Percentiles rank a stretch among this genome's conserved stretches.
phyloP scores from a whole-genome alignment of 257 asterid genomes.

The Ocimum tenuiflorum region DNA sequence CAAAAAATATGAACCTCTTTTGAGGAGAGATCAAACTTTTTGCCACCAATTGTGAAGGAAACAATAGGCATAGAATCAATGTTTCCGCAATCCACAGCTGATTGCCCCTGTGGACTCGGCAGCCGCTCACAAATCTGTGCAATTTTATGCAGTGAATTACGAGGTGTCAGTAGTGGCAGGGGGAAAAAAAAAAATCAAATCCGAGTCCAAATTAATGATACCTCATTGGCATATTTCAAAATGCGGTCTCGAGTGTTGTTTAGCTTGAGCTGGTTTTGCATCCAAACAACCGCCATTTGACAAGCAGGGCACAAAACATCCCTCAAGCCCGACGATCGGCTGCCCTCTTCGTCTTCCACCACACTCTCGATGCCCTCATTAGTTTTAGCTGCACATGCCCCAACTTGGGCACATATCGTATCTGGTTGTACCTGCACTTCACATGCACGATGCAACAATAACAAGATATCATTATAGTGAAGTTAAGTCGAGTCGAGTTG shows the following conservation, averaged over 20 bases:
- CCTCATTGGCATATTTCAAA: constrained; percentile 56
- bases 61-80: constrained; percentile 65
- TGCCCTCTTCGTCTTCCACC: constrained; percentile 29
- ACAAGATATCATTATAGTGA: too few relatives aligned
- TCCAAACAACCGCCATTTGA: constrained; percentile 68
- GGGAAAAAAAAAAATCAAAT: too few relatives aligned
- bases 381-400: constrained; percentile 62
- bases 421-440: constrained; percentile 45
- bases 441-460: too few relatives aligned
- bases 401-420: constrained; percentile 67
- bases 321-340: constrained; percentile 27
- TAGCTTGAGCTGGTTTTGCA: constrained; percentile 50
- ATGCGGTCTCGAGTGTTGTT: constrained; percentile 51
- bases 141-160: background rate
- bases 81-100: constrained; percentile 61
- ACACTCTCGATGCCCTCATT: constrained; percentile 57
- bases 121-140: constrained; percentile 73
- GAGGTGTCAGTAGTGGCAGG: background rate
- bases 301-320: constrained; percentile 61
- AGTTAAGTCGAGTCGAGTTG: background rate
- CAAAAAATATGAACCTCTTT: constrained; percentile 47
- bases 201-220: constrained; percentile 23
- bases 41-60: constrained; percentile 78
- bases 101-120: constrained; percentile 75
- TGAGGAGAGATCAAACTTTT: constrained; percentile 54